Conservation (phyloP, 768 basidiomycete genomes). For the Mycena olivaceomarginata region DNA sequence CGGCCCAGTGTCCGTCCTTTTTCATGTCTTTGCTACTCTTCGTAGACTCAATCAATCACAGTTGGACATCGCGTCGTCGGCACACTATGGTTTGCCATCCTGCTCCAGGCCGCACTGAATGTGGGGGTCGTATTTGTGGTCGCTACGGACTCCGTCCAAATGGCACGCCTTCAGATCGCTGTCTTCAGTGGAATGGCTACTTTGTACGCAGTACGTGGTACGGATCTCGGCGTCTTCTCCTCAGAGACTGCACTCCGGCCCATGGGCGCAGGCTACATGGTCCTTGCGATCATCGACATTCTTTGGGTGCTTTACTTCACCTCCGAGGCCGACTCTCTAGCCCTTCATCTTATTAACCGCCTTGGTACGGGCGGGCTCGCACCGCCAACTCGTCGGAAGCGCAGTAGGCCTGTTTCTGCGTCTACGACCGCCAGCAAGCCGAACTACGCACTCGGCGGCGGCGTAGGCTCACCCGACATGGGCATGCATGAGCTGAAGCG, state of each 20-base stretch:
- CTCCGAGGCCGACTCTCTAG: constrained; percentile 71
- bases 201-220: constrained; percentile 85
- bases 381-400: background rate
- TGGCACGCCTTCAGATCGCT: constrained; percentile 81
- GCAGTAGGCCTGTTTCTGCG: background rate
- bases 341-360: constrained; percentile 23
- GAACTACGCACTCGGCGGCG: constrained; percentile 22
- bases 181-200: constrained; percentile 83
- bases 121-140: constrained; percentile 66
- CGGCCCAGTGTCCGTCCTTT: constrained; percentile 60
- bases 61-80: constrained; percentile 62
- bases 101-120: constrained; percentile 69
- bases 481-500: constrained; percentile 15
- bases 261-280: constrained; percentile 90
- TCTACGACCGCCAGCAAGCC: background rate
- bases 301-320: constrained; percentile 95
- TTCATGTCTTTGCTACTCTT: background rate
- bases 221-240: constrained; percentile 77
- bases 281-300: constrained; percentile 88
- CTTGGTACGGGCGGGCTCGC: constrained; percentile 23
- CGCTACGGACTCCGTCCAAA: constrained; percentile 78
- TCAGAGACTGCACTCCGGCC: constrained; percentile 69
- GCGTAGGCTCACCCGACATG: constrained; percentile 22
- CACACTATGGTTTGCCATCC: constrained; percentile 82
- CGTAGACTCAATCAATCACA: background rate